Conservation (phyloP, 768 basidiomycete genomes). For the Filobasidium wieringae region DNA sequence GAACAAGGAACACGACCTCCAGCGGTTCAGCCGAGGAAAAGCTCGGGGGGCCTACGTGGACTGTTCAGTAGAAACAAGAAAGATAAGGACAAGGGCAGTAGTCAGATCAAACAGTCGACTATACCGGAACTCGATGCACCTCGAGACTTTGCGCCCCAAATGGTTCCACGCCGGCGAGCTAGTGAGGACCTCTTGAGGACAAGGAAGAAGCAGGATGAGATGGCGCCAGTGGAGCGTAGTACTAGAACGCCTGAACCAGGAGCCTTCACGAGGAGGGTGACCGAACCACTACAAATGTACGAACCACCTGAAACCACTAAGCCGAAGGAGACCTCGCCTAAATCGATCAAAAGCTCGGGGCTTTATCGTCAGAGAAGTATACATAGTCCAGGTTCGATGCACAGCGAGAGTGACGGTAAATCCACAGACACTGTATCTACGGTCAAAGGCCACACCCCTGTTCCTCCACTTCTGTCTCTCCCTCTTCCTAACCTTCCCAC, state of each 20-base stretch:
- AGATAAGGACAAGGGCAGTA: conserved; percentile 7
- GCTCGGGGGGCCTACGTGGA: conserved; percentile 30
- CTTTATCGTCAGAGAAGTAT: not conserved
- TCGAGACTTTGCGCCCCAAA: not conserved
- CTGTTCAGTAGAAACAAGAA: conserved; percentile 28
- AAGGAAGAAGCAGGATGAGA: not conserved
- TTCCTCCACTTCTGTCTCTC: conserved; percentile 26
- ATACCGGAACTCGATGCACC: not conserved
- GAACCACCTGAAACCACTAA: not conserved
- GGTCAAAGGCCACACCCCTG: conserved; percentile 1
- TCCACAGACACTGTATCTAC: not conserved
- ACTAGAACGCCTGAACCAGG: not conserved
- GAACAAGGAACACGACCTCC: not conserved
- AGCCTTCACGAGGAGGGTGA: not conserved
- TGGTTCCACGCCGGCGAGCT: conserved; percentile 4
- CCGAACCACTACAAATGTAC: not conserved
- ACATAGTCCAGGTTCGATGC: conserved; percentile 3
- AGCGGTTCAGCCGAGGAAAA: conserved; percentile 27
- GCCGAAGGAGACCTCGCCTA: not conserved
- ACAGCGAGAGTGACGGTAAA: conserved; percentile 6
- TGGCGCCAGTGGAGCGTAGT: not conserved
- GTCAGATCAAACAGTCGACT: not conserved
- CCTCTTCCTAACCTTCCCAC: conserved; percentile 34
- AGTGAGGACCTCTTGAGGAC: conserved; percentile 13
- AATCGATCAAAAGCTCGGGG: not conserved